A percentile compares a stretch with the other conserved stretches of the same genome.
phyloP scores from a whole-genome alignment of 257 asterid genomes.

The Forsythia suspensa region DNA sequence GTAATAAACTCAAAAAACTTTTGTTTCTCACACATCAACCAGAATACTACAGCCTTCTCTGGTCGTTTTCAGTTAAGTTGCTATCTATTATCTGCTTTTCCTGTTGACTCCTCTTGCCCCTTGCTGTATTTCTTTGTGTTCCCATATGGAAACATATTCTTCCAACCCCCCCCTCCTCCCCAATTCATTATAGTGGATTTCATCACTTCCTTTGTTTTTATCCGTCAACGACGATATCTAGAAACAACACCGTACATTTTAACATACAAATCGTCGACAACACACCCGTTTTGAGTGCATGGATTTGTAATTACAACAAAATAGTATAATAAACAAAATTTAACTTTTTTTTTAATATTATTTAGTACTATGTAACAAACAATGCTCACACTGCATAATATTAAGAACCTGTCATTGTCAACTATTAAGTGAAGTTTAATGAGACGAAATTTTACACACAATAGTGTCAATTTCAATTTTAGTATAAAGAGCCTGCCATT shows the following conservation, averaged over 20 bases:
- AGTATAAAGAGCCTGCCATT: background rate
- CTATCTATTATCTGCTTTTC: conserved; percentile 35
- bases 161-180: background rate
- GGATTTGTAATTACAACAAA: too few relatives aligned
- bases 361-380: background rate
- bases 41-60: conserved; percentile 20
- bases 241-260: background rate
- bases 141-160: background rate
- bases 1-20: conserved; percentile 25
- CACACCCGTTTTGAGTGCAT: background rate
- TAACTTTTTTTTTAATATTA: background rate
- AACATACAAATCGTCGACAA: background rate
- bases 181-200: background rate
- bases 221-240: background rate
- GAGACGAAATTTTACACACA: background rate
- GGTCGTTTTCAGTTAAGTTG: conserved; percentile 32
- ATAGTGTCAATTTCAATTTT: too few relatives aligned
- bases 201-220: background rate
- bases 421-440: background rate
- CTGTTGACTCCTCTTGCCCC: conserved; percentile 36
- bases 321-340: background rate
- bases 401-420: background rate
- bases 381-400: background rate
- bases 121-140: conserved; percentile 6
- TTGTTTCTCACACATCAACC: conserved; percentile 17